A percentile compares a stretch with the other conserved stretches of the same genome.
Conservation (phyloP, 768 basidiomycete species). For the Mycena maculata region DNA sequence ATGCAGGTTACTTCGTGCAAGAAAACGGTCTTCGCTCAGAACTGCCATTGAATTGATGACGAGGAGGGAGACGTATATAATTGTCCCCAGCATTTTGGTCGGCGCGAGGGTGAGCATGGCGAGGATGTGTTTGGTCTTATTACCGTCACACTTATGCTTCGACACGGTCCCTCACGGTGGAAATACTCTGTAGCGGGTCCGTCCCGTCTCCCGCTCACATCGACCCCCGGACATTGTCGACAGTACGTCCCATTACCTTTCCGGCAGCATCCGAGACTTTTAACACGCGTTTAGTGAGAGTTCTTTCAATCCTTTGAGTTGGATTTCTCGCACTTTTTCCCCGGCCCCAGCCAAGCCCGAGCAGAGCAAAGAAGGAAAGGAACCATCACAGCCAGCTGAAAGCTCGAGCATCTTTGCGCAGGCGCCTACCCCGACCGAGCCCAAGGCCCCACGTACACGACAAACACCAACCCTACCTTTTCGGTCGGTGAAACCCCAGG, state of each 20-base stretch:
- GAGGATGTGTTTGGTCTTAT: slow-evolving; percentile 17
- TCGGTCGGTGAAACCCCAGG: slow-evolving; percentile 34
- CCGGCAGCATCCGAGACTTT: not conserved
- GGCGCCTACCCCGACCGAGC: not conserved
- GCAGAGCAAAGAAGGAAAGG: slow-evolving; percentile 58
- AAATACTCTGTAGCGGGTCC: slow-evolving; percentile 24
- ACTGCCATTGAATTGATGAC: slow-evolving; percentile 96
- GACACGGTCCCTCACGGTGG: slow-evolving; percentile 34
- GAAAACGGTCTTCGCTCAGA: slow-evolving; percentile 95
- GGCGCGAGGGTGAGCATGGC: slow-evolving; percentile 32
- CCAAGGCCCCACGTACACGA: not conserved
- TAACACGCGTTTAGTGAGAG: slow-evolving; percentile 50
- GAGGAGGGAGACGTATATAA: slow-evolving; percentile 88
- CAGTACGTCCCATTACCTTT: slow-evolving; percentile 50
- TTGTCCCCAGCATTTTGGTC: slow-evolving; percentile 64
- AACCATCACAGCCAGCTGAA: slow-evolving; percentile 6
- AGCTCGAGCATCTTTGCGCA: slow-evolving; percentile 33
- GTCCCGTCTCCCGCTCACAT: slow-evolving; percentile 41
- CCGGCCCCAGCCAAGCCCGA: slow-evolving; percentile 62
- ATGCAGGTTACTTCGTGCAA: slow-evolving; percentile 81
- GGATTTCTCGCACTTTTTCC: slow-evolving; percentile 71
- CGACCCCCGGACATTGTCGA: slow-evolving; percentile 51
- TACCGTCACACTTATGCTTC: slow-evolving; percentile 31
- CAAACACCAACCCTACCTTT: not conserved
- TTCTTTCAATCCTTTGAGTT: slow-evolving; percentile 68